Evolutionary conservation across 768 basidiomycete genomes (phyloP), one percentile per base, ranked within the genome.

Genomic region (Infundibulicybe gibba): DNA sequence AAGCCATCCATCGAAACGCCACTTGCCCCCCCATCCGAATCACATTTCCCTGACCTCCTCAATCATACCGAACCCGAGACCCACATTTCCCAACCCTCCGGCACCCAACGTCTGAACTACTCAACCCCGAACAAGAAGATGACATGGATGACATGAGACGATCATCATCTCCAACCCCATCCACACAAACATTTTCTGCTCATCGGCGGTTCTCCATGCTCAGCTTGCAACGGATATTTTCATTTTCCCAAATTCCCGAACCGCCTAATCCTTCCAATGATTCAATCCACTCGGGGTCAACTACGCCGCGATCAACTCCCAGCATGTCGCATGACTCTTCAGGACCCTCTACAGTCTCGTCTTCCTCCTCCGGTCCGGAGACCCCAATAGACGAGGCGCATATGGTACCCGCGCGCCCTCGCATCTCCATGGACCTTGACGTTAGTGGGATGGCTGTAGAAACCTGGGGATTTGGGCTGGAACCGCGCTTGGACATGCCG

Each of bases 211-310:
- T 73, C 49, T 73, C 71, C 25, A 62, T 61, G 49, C 60, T 68
- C 45, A 69, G 60, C 40, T 52, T 75, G 32, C 64, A 65, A 31
- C 70, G 62, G 35, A 51, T 72, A 4, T 75, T 75, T 48, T 64
- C 68, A 5, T 71, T 68, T 47, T 58, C 63, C 6, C 51, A 60
- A 25, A 35, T 53, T 15, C 49, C 47, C n/a, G 41, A 49, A 40
- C 15, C 41, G 20, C 48, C 34, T n/a, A 52, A 55, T 41, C 40
- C 20, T 45, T 45, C 43, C 6, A 56, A 56, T 41, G 63, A 56
- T 49, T 58, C 57, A 49, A 53, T 10, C 6, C 41, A 21, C 20
- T 40, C 43, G 20, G 17, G 20, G n/a, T 70, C 38, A 60, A 64
- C 53, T 31, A 41, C 44, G 33, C 9, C 41, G 46, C 45, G 54